phyloP scores from a whole-genome alignment of 176 grass and related monocot species.

The Bothriochloa decipiens region DNA sequence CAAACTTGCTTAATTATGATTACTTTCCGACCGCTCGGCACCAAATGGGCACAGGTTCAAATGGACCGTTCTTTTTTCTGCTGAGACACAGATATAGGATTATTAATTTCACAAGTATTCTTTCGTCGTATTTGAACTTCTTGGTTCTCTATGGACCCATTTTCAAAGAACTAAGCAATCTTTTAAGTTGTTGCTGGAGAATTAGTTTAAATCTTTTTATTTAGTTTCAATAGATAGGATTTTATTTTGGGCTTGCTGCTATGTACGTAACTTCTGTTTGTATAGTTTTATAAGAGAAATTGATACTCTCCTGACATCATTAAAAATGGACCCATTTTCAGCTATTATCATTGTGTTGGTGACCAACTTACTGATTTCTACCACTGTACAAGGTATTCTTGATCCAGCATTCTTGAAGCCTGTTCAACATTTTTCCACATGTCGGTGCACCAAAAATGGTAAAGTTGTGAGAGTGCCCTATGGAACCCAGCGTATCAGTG shows the following conservation, averaged over 20 bases:
- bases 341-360: slow-evolving; percentile 4
- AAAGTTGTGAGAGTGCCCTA: not conserved
- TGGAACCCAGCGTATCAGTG: not conserved
- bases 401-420: slow-evolving; percentile 25
- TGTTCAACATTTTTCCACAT: slow-evolving; percentile 2
- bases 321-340: slow-evolving; percentile 4
- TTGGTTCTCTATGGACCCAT: not conserved
- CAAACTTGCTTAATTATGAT: too few species aligned
- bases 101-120: not conserved
- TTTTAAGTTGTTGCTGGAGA: not conserved
- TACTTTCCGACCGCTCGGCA: too few species aligned
- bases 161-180: not conserved
- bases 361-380: slow-evolving; percentile 9
- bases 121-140: not conserved
- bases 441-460: not conserved
- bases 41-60: too few species aligned
- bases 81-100: not conserved
- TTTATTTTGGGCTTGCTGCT: not conserved
- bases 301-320: not conserved
- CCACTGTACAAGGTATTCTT: slow-evolving; percentile 34
- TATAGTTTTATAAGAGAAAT: not conserved
- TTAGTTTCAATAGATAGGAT: not conserved
- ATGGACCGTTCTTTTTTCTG: slow-evolving; percentile 6
- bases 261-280: not conserved
- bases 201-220: not conserved